A percentile compares a stretch with the other conserved stretches of the same genome.
phyloP scores from a whole-genome alignment of 495 filamentous ascomycete genomes.

The Hypoxylon intermedium region DNA sequence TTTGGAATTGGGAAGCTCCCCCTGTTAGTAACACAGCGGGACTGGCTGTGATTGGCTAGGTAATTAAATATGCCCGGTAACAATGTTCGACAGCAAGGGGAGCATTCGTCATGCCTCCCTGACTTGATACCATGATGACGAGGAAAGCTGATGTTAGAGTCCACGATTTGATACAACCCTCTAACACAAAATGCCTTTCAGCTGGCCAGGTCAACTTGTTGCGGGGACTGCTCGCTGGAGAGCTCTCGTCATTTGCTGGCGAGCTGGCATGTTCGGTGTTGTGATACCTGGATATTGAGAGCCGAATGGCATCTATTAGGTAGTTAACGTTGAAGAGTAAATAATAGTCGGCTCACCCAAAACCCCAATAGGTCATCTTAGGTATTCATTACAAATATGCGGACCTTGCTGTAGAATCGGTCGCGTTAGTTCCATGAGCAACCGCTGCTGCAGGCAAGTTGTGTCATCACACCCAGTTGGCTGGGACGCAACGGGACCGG shows the following conservation, averaged over 20 bases:
- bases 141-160: conserved; percentile 12
- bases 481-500: conserved; percentile 31
- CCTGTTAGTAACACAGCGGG: conserved; percentile 25
- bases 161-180: conserved; percentile 7
- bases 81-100: conserved; percentile 1
- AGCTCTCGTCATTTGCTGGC: neutral
- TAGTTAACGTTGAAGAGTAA: too few relatives aligned
- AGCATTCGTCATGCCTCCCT: conserved; percentile 1
- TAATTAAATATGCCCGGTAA: conserved; percentile 2
- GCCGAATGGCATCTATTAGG: too few relatives aligned
- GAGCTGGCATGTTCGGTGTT: neutral
- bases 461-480: conserved; percentile 26
- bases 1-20: conserved; percentile 13
- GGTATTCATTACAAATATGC: neutral
- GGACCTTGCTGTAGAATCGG: conserved; percentile 8
- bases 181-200: conserved; percentile 3
- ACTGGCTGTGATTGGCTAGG: conserved; percentile 14
- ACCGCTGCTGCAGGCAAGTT: conserved; percentile 24
- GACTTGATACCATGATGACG: conserved; percentile 2
- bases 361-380: neutral
- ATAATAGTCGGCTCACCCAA: neutral
- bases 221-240: too few relatives aligned
- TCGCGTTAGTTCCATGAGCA: conserved; percentile 14
- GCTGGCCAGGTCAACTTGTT: conserved; percentile 12
- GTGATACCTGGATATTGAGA: too few relatives aligned